These are phyloP conservation scores for Xylariaceae sp. DNA, from an alignment of 2,329 filamentous ascomycete genomes.

Conservation along the genomic window DNA sequence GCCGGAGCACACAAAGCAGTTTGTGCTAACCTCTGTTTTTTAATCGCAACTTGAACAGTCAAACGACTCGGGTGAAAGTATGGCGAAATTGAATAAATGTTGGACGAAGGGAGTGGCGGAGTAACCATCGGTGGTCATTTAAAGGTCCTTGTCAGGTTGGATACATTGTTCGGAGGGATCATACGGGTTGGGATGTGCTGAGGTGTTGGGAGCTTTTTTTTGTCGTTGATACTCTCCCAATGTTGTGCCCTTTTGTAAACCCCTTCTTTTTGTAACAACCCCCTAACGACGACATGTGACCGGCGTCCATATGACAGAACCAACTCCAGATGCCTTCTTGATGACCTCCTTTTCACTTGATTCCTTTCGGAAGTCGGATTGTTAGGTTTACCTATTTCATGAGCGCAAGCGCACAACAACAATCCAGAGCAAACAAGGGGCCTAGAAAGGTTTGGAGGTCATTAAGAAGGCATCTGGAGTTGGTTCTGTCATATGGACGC, in stretches of 20 bases:
- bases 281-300: no score
- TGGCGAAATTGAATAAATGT: conserved; percentile 17
- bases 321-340: no score
- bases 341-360: conserved; percentile 7
- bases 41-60: conserved; percentile 8
- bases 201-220: conserved; percentile 13
- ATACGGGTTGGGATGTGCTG: conserved; percentile 9
- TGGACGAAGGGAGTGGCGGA: conserved; percentile 22
- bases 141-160: conserved; percentile 10
- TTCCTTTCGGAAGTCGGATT: conserved; percentile 15
- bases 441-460: conserved; percentile 12
- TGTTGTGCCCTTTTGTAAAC: conserved; percentile 2
- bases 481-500: conserved; percentile 20
- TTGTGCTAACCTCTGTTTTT: conserved; percentile 6
- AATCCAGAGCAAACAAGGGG: conserved; percentile 10
- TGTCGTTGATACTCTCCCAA: conserved; percentile 16
- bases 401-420: conserved; percentile 11
- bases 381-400: conserved; percentile 17
- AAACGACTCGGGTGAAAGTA: conserved; percentile 17
- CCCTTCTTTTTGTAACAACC: neutral
- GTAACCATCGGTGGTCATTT: conserved; percentile 15
- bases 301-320: no score
- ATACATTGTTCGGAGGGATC: conserved; percentile 11
- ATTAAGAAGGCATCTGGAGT: conserved; percentile 19
- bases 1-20: conserved; percentile 7